These are phyloP conservation scores for Xylariaceae sp. DNA, from an alignment of 2,329 filamentous ascomycete species.

Conservation along the genomic window DNA sequence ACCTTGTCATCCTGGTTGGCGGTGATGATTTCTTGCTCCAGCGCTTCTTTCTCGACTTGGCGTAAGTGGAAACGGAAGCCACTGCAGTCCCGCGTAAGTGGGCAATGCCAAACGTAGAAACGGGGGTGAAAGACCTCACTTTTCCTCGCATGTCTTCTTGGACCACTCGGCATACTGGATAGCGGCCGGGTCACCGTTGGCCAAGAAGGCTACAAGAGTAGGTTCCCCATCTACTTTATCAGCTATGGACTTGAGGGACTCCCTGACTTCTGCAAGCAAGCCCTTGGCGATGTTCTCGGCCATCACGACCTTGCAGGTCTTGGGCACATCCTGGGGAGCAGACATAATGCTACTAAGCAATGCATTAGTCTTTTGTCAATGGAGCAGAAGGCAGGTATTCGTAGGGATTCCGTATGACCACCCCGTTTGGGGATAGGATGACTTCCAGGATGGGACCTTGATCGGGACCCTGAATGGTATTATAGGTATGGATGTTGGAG, in stretches of 20 bases:
- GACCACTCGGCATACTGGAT: constrained; percentile 96
- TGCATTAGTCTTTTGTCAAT: constrained; percentile 2
- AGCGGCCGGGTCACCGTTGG: constrained; percentile 85
- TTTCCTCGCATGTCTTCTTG: constrained; percentile 90
- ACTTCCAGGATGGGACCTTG: neutral
- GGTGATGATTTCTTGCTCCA: constrained; percentile 81
- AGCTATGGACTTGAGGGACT: constrained; percentile 66
- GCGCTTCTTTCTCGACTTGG: constrained; percentile 75
- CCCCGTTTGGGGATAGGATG: neutral
- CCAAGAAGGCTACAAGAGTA: constrained; percentile 82
- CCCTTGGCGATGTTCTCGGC: constrained; percentile 81
- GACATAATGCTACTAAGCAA: constrained; percentile 34
- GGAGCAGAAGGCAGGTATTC: neutral
- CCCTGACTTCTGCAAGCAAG: constrained; percentile 70
- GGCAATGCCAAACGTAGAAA: constrained; percentile 6
- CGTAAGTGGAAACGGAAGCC: constrained; percentile 87
- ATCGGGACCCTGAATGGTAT: neutral
- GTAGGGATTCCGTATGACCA: neutral
- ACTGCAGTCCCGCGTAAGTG: constrained; percentile 42
- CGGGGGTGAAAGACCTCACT: constrained; percentile 55
- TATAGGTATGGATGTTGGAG: neutral
- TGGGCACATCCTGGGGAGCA: constrained; percentile 40
- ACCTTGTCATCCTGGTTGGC: constrained; percentile 75
- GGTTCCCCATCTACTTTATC: constrained; percentile 54
- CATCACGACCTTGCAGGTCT: constrained; percentile 88